Evolutionary conservation across 768 basidiomycete genomes (phyloP).

Genomic region (Sutorius australiensis): DNA sequence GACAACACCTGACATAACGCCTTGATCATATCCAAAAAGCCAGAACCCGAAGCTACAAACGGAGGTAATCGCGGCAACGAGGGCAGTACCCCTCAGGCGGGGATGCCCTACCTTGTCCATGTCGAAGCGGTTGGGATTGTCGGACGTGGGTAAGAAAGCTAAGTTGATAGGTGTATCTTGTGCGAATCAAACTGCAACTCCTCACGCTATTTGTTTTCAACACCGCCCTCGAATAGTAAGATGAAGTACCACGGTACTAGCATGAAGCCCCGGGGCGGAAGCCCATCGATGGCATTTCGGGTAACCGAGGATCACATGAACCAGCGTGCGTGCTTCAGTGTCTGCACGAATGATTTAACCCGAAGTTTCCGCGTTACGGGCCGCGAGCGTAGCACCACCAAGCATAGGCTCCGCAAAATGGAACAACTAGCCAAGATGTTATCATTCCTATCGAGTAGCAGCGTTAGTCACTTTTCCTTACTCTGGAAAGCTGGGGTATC

Average conservation of each 20-base stretch:
- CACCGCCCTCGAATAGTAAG: neutral
- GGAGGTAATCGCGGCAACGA: slow-evolving; percentile 14
- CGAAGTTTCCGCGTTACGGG: neutral
- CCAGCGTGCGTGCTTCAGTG: neutral
- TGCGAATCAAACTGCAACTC: neutral
- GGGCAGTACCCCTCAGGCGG: slow-evolving; percentile 4
- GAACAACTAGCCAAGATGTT: neutral
- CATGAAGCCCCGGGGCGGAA: neutral
- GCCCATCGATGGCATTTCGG: neutral
- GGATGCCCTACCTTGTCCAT: slow-evolving; percentile 14
- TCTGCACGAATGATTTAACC: neutral
- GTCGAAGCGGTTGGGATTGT: neutral
- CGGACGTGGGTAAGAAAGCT: neutral
- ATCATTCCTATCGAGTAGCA: neutral
- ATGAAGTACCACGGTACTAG: neutral
- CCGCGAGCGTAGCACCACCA: neutral
- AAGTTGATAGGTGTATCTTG: neutral
- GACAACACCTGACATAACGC: slow-evolving; percentile 15
- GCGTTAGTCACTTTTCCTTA: neutral
- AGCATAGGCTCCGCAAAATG: neutral
- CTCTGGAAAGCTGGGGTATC: neutral
- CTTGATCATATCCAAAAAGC: slow-evolving; percentile 18
- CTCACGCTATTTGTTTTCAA: neutral
- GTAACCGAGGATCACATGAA: slow-evolving; percentile 4
- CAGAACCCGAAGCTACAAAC: slow-evolving; percentile 14